Conservation (phyloP, 345 rosid species). For the Excoecaria agallocha region DNA sequence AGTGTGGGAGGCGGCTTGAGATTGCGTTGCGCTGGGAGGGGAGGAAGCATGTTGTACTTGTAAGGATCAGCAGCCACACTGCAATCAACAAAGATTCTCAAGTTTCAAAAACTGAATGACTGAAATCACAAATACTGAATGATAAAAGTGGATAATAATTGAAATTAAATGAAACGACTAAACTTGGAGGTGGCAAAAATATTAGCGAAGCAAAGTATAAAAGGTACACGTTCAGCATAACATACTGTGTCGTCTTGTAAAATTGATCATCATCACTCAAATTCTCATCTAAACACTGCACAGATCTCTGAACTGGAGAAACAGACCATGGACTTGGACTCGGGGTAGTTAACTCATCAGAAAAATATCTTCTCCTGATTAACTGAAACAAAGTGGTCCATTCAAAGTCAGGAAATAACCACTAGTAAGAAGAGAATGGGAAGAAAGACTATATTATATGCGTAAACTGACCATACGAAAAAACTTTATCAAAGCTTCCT, state of each 20-base stretch:
- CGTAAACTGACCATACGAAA: slow-evolving; percentile 66
- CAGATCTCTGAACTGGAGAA: slow-evolving; percentile 52
- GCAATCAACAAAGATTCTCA: slow-evolving; percentile 28
- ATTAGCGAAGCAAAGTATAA: background rate
- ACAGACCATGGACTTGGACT: slow-evolving; percentile 73
- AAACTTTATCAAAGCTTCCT: slow-evolving; percentile 83
- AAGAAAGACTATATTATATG: background rate
- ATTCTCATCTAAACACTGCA: slow-evolving; percentile 72
- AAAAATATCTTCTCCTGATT: slow-evolving; percentile 90
- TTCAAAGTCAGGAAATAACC: slow-evolving; percentile 4
- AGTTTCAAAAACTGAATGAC: background rate
- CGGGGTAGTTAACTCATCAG: slow-evolving; percentile 70
- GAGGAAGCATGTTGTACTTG: slow-evolving; percentile 74
- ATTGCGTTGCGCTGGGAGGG: slow-evolving; percentile 90
- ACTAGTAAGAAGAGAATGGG: background rate
- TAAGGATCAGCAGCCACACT: slow-evolving; percentile 58
- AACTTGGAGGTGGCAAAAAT: too few species aligned
- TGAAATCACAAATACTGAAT: background rate
- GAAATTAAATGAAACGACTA: background rate
- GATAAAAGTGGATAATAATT: background rate
- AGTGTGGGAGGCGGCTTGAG: slow-evolving; percentile 95
- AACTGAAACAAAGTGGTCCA: slow-evolving; percentile 46
- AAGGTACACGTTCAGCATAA: background rate
- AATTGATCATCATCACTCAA: slow-evolving; percentile 62
- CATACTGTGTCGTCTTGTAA: slow-evolving; percentile 64